Percentiles rank a stretch among this genome's conserved stretches.
Evolutionary conservation across 192 early-diverging fungal species (phyloP).

Genomic region (Coemansia sp.): DNA sequence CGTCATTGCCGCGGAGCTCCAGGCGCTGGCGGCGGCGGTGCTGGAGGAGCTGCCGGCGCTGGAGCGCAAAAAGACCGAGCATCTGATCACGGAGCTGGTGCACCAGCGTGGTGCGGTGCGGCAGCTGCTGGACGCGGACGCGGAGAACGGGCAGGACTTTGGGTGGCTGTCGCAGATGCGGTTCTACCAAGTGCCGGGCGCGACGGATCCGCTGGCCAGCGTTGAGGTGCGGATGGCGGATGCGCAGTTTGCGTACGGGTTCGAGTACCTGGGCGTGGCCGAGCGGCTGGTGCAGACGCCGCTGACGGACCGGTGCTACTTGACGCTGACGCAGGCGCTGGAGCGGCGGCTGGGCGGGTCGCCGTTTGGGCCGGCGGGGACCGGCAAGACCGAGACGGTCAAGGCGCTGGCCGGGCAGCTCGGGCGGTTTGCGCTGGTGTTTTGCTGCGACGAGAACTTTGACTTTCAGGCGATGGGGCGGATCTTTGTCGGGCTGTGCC

Average conservation of each 20-base stretch:
- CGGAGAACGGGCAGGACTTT: constrained; percentile 71
- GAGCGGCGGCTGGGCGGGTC: constrained; percentile 89
- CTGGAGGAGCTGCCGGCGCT: constrained; percentile 78
- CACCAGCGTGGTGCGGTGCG: constrained; percentile 95
- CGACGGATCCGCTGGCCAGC: constrained; percentile 65
- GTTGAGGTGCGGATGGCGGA: constrained; percentile 88
- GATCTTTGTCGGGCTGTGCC: constrained; percentile 98
- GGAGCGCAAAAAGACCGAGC: constrained; percentile 92
- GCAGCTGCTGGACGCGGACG: constrained; percentile 52
- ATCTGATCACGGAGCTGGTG: constrained; percentile 97
- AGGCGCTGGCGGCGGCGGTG: constrained; percentile 89
- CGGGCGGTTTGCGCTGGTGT: constrained; percentile 96
- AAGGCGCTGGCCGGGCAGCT: constrained; percentile 94
- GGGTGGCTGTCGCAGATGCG: constrained; percentile 95
- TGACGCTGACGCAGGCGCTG: constrained; percentile 97
- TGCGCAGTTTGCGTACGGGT: constrained; percentile 92
- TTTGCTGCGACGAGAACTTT: constrained; percentile 99
- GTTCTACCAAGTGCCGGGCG: constrained; percentile 72
- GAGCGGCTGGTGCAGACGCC: constrained; percentile 99
- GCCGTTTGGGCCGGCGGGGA: constrained; percentile 98
- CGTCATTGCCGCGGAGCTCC: constrained; percentile 68
- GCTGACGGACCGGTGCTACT: constrained; percentile 96
- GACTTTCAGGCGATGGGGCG: constrained; percentile 99
- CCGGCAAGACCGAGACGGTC: constrained; percentile 98
- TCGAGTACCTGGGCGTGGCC: constrained; percentile 94